These are phyloP conservation scores for Rugonectria rugulosa DNA, from an alignment of 2,329 filamentous ascomycete species.

Conservation along the genomic window DNA sequence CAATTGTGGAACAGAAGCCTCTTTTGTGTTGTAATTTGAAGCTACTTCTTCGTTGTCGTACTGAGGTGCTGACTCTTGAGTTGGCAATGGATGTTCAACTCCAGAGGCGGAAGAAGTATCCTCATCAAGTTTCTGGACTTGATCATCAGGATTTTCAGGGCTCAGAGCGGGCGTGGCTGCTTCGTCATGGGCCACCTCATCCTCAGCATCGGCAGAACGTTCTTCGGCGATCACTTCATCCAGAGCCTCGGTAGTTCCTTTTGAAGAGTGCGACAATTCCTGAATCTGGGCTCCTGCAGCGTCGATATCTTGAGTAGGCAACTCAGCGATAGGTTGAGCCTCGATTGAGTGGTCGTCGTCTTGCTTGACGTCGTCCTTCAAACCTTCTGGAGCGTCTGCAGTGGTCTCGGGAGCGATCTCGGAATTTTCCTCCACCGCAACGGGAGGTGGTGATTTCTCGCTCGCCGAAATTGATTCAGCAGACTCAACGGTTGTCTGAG, in stretches of 20 bases:
- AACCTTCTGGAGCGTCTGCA: neutral
- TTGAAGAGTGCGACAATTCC: neutral
- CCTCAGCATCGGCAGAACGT: neutral
- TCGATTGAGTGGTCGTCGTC: constrained; percentile 1
- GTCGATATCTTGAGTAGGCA: constrained; percentile 9
- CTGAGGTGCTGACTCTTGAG: neutral
- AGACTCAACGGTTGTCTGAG: neutral
- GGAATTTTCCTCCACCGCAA: too few species aligned
- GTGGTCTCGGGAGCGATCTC: neutral
- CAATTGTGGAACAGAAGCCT: neutral
- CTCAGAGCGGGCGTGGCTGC: too few species aligned
- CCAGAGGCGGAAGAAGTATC: neutral
- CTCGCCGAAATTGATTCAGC: neutral
- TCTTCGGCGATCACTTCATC: neutral
- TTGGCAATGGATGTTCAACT: neutral
- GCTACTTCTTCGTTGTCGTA: neutral
- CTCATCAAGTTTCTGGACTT: neutral
- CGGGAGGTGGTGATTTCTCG: too few species aligned
- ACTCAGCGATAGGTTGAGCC: neutral
- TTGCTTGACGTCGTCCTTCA: constrained; percentile 2
- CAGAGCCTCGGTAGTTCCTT: neutral
- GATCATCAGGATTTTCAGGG: neutral
- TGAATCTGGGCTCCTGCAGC: constrained; percentile 2
- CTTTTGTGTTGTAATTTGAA: neutral
- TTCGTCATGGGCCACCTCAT: too few species aligned